Conservation (phyloP, 73 alveolate species). For the Tetrahymena thermophila region DNA sequence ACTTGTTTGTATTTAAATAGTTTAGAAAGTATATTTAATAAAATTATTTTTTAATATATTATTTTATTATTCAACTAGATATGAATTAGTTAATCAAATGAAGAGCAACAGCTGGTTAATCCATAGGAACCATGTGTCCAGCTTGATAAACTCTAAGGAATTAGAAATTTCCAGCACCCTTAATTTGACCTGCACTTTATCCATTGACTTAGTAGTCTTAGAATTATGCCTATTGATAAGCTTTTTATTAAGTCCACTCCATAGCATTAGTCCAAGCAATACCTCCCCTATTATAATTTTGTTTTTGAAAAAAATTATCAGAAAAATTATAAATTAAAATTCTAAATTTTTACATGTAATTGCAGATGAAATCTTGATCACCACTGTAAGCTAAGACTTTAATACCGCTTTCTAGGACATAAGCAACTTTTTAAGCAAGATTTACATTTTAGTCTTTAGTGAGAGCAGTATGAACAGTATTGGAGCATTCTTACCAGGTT, state of each 20-base stretch:
- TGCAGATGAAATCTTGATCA: background rate
- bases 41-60: too few relatives aligned
- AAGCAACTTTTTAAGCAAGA: background rate
- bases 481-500: background rate
- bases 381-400: background rate
- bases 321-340: background rate
- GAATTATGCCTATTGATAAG: background rate
- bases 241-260: background rate
- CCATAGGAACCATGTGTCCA: constrained; percentile 97
- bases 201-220: background rate
- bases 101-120: constrained; percentile 72
- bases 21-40: too few relatives aligned
- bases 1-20: too few relatives aligned
- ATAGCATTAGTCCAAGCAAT: background rate
- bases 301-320: too few relatives aligned
- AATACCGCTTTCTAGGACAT: background rate
- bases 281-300: background rate
- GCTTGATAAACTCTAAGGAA: constrained; percentile 69
- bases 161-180: constrained; percentile 43
- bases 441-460: background rate
- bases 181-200: constrained; percentile 21
- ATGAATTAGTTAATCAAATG: constrained; percentile 62
- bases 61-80: background rate
- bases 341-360: background rate
- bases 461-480: background rate